phyloP scores from a whole-genome alignment of 1,284 basidiomycete species.

The Mycena sp. region DNA sequence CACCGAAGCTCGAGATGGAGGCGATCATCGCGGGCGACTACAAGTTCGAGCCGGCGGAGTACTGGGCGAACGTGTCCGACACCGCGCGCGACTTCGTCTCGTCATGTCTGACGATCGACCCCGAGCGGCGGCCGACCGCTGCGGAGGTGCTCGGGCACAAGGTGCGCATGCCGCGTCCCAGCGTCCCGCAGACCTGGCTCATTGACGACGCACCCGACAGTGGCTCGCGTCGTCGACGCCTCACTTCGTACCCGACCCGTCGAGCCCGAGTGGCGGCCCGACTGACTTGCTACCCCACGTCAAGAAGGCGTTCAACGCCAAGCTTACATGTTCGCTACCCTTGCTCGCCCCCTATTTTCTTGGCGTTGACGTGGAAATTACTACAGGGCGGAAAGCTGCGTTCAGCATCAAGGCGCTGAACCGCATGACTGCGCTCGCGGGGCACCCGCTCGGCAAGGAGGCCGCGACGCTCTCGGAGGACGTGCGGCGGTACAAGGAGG shows the following conservation, averaged over 20 bases:
- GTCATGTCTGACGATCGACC: conserved; percentile 87
- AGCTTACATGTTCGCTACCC: conserved; percentile 78
- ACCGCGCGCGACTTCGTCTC: conserved; percentile 85
- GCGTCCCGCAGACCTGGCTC: no score
- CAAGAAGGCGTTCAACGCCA: conserved; percentile 89
- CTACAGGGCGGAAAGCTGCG: conserved; percentile 86
- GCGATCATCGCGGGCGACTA: conserved; percentile 95
- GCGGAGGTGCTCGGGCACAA: conserved; percentile 75
- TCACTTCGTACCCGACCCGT: conserved; percentile 80
- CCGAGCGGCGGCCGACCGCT: conserved; percentile 79
- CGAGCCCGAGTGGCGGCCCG: conserved; percentile 65
- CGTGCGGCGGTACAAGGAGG: conserved; percentile 79
- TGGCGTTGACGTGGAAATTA: not conserved
- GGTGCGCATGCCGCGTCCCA: no score
- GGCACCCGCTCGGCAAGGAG: conserved; percentile 32
- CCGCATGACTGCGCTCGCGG: conserved; percentile 72
- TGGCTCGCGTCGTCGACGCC: conserved; percentile 80
- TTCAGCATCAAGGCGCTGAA: conserved; percentile 88
- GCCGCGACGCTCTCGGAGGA: conserved; percentile 66
- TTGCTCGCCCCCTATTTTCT: not conserved
- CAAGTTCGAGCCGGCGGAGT: conserved; percentile 90
- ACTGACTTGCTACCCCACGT: conserved; percentile 88
- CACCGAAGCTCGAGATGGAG: conserved; percentile 70
- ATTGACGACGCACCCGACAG: conserved; percentile 32
- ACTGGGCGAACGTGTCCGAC: conserved; percentile 87